These are phyloP conservation scores for Colletotrichum liriopes DNA, from an alignment of 2,329 filamentous ascomycete species.

Conservation along the genomic window DNA sequence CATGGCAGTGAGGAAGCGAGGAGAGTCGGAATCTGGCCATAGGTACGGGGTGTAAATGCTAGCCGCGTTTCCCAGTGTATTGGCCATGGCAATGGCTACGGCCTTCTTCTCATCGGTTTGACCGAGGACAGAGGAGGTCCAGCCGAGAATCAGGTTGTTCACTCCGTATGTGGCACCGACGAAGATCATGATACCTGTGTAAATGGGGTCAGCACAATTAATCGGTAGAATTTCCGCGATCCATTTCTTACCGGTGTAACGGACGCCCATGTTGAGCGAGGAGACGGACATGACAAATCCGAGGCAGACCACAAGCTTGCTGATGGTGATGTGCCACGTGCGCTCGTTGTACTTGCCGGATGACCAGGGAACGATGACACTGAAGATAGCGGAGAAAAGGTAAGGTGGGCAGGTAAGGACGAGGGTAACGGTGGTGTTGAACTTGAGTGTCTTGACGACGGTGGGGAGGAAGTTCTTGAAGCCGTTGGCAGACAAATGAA, in stretches of 20 bases:
- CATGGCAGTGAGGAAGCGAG: conserved; percentile 45
- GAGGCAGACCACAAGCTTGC: conserved; percentile 59
- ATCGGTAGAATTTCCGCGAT: too few species aligned
- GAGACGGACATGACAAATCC: conserved; percentile 45
- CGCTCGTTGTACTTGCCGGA: conserved; percentile 64
- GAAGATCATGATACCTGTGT: conserved; percentile 55
- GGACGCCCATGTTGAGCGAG: conserved; percentile 44
- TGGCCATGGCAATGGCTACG: conserved; percentile 54
- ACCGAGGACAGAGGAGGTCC: conserved; percentile 57
- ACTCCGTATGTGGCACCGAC: conserved; percentile 53
- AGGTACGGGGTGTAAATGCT: conserved; percentile 45
- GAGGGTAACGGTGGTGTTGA: conserved; percentile 61
- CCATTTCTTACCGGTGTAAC: conserved; percentile 5
- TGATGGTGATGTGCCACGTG: conserved; percentile 63
- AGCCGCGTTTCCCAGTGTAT: conserved; percentile 40
- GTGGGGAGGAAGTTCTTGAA: conserved; percentile 57
- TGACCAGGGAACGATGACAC: conserved; percentile 56
- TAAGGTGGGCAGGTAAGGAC: conserved; percentile 65
- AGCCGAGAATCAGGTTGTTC: conserved; percentile 62
- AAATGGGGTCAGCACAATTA: neutral
- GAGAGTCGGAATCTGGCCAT: conserved; percentile 40
- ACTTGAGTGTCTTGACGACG: conserved; percentile 60
- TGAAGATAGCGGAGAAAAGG: conserved; percentile 56
- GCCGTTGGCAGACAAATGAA: conserved; percentile 64
- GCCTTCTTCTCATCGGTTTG: conserved; percentile 66